Conservation (phyloP, 305 asterid species). For the Withania somnifera region DNA sequence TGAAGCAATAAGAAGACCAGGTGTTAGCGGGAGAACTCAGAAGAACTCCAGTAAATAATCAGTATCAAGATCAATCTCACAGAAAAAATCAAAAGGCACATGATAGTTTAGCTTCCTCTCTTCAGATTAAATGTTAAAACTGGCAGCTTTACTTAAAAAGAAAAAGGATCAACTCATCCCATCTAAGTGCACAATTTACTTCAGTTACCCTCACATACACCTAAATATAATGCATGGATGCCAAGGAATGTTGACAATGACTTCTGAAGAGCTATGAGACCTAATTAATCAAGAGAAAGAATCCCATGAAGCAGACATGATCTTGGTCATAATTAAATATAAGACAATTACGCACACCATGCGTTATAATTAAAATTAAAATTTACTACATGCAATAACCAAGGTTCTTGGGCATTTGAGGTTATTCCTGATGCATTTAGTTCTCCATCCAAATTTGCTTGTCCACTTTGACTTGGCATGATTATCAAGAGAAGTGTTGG, state of each 20-base stretch:
- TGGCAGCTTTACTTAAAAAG: background rate
- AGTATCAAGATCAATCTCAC: background rate
- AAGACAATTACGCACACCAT: background rate
- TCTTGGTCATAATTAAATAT: background rate
- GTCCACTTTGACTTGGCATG: background rate
- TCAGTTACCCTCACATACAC: background rate
- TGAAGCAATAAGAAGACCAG: background rate
- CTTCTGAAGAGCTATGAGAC: background rate
- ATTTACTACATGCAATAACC: background rate
- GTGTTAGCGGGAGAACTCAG: background rate
- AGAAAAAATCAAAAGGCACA: background rate
- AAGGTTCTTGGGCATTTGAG: background rate
- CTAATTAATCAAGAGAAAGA: background rate
- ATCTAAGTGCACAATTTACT: background rate
- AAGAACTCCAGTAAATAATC: background rate
- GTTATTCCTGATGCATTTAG: background rate
- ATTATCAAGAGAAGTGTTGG: background rate
- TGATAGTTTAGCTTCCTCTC: background rate
- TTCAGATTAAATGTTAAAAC: background rate
- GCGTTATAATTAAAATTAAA: background rate
- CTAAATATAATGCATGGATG: background rate
- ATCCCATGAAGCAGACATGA: background rate
- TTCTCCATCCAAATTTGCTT: background rate
- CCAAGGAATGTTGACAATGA: background rate
- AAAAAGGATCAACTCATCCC: background rate